These are phyloP conservation scores for Achlya hypogyna DNA, from an alignment of 352 stramenopile species.

Conservation along the genomic window DNA sequence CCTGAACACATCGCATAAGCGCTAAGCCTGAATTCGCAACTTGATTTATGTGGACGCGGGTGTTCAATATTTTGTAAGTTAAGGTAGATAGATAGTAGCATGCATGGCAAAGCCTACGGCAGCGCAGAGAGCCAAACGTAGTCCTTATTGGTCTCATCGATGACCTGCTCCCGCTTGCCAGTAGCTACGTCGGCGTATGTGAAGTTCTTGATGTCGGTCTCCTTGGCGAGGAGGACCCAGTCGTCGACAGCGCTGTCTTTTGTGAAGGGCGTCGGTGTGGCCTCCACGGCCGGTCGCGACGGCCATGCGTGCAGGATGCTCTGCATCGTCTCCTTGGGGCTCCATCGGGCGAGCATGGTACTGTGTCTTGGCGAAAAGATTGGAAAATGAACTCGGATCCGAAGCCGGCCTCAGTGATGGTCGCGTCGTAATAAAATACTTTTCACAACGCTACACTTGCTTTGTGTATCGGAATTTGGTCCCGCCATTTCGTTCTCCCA, in stretches of 20 bases:
- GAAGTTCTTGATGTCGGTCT: constrained; percentile 24
- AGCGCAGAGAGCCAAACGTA: constrained; percentile 1
- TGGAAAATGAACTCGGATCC: neutral
- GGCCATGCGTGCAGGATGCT: neutral
- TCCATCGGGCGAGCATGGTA: neutral
- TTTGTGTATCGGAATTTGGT: no score
- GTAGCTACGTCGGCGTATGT: constrained; percentile 38
- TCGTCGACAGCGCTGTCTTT: constrained; percentile 35
- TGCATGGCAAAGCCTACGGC: neutral
- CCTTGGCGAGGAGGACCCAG: constrained; percentile 39
- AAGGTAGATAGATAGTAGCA: neutral
- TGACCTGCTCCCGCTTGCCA: constrained; percentile 22
- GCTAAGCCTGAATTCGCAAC: neutral
- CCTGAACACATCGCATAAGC: constrained; percentile 37
- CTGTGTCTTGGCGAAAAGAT: neutral
- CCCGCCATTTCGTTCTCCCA: no score
- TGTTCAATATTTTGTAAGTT: neutral
- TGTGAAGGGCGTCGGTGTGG: constrained; percentile 24
- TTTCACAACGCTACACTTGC: no score
- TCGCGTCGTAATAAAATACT: no score
- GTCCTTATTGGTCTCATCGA: neutral
- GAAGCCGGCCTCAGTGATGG: no score
- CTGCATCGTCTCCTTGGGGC: neutral
- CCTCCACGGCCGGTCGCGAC: neutral
- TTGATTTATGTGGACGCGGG: neutral